Percentiles rank a stretch among this genome's conserved stretches.
These are phyloP conservation scores for Penicillium polonicum DNA, from an alignment of 2,329 filamentous ascomycete genomes.

Conservation along the genomic window DNA sequence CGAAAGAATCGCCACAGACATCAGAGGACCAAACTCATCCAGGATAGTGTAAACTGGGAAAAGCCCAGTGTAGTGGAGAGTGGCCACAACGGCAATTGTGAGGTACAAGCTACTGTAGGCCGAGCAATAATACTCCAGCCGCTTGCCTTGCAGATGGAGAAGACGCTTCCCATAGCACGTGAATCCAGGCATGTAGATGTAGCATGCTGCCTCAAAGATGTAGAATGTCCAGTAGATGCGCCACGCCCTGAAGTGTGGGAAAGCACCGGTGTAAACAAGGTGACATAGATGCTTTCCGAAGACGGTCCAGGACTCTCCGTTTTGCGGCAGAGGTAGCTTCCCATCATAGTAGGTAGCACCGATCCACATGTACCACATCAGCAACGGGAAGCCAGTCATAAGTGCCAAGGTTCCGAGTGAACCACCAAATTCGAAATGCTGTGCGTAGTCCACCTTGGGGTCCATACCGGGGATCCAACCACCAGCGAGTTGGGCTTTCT, in stretches of 20 bases:
- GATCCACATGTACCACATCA: conserved; percentile 99
- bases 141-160: conserved; percentile 73
- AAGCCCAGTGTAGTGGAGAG: conserved; percentile 73
- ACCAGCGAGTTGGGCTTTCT: conserved; percentile 20
- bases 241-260: conserved; percentile 79
- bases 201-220: conserved; percentile 76
- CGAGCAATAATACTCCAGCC: conserved; percentile 91
- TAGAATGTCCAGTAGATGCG: conserved; percentile 92
- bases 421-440: conserved; percentile 77
- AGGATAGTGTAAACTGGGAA: conserved; percentile 88
- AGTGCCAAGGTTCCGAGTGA: conserved; percentile 70
- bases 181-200: conserved; percentile 82
- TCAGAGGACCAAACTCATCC: conserved; percentile 88
- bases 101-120: conserved; percentile 81
- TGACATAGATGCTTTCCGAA: conserved; percentile 69
- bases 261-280: conserved; percentile 78
- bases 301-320: conserved; percentile 63
- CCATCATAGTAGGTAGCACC: conserved; percentile 90
- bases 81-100: conserved; percentile 67
- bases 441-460: conserved; percentile 24
- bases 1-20: conserved; percentile 88
- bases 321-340: conserved; percentile 65
- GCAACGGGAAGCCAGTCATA: conserved; percentile 83
- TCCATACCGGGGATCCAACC: conserved; percentile 27
- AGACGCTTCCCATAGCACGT: conserved; percentile 86